A percentile compares a stretch with the other conserved stretches of the same genome.
Evolutionary conservation across 257 asterid genomes (phyloP).

Genomic region (Lycium barbarum): DNA sequence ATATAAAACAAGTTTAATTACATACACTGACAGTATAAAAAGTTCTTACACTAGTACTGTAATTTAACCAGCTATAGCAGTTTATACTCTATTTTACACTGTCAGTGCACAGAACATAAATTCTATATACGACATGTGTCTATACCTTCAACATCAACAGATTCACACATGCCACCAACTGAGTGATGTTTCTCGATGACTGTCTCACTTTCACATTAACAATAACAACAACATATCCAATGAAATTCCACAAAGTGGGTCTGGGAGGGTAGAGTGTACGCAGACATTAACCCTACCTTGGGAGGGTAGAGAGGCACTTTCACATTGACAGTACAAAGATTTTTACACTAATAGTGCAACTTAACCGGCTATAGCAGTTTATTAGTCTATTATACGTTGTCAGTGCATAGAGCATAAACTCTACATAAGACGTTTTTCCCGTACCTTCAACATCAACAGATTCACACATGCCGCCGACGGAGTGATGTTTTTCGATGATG

Average conservation of each 20-base stretch:
- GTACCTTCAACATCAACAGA: conserved; percentile 78
- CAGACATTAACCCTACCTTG: too few species aligned
- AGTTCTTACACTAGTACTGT: too few species aligned
- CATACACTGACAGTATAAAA: neutral
- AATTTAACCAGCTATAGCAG: too few species aligned
- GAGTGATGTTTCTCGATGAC: conserved; percentile 41
- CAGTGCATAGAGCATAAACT: neutral
- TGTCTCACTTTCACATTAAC: too few species aligned
- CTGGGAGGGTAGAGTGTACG: too few species aligned
- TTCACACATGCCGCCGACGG: conserved; percentile 91
- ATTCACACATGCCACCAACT: conserved; percentile 91
- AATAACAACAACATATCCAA: too few species aligned
- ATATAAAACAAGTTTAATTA: too few species aligned
- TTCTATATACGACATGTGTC: neutral
- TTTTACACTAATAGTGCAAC: neutral
- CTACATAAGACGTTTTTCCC: neutral
- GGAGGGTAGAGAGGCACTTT: too few species aligned
- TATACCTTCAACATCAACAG: conserved; percentile 75
- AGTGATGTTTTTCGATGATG: conserved; percentile 75
- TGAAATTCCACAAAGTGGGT: too few species aligned
- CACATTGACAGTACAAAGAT: neutral
- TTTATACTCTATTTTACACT: neutral
- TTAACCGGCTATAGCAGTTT: neutral
- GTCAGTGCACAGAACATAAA: neutral
- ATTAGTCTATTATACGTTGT: neutral